phyloP scores from a whole-genome alignment of 768 basidiomycete genomes.

The Serendipita sp. region DNA sequence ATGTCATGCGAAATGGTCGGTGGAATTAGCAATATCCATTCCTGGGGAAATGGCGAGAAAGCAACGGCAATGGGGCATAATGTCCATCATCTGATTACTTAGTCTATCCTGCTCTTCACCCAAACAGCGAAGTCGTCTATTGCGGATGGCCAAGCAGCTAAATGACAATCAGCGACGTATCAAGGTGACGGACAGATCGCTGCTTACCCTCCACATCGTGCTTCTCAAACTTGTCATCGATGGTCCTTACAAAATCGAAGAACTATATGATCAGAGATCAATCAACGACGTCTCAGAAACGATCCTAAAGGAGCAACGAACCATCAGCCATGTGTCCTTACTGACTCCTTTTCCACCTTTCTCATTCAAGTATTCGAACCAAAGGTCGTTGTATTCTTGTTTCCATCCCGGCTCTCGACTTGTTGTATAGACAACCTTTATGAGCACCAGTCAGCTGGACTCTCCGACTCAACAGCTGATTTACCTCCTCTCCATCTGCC shows the following conservation, averaged over 20 bases:
- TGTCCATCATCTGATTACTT: not conserved
- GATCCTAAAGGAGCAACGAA: slow-evolving; percentile 19
- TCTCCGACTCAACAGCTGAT: slow-evolving; percentile 13
- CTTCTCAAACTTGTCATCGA: slow-evolving; percentile 52
- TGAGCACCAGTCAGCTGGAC: slow-evolving; percentile 13
- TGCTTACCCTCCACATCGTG: slow-evolving; percentile 59
- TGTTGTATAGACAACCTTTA: not conserved
- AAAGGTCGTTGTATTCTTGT: slow-evolving; percentile 44
- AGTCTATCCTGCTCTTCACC: slow-evolving; percentile 24
- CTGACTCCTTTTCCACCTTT: slow-evolving; percentile 62
- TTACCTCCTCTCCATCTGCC: slow-evolving; percentile 21
- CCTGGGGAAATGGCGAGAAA: no score
- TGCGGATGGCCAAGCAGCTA: slow-evolving; percentile 75
- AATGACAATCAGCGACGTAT: not conserved
- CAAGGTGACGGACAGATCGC: not conserved
- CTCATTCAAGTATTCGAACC: slow-evolving; percentile 59
- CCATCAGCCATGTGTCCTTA: slow-evolving; percentile 84
- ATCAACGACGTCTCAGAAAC: no score
- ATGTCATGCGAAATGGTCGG: no score
- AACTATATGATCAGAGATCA: slow-evolving; percentile 30
- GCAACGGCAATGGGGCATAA: no score
- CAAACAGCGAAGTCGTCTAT: slow-evolving; percentile 73
- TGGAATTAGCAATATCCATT: no score
- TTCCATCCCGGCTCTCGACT: slow-evolving; percentile 37
- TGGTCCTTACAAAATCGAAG: slow-evolving; percentile 57